A percentile compares a stretch with the other conserved stretches of the same genome.
Conservation (phyloP, 768 basidiomycete species). For the Russula vinacea region DNA sequence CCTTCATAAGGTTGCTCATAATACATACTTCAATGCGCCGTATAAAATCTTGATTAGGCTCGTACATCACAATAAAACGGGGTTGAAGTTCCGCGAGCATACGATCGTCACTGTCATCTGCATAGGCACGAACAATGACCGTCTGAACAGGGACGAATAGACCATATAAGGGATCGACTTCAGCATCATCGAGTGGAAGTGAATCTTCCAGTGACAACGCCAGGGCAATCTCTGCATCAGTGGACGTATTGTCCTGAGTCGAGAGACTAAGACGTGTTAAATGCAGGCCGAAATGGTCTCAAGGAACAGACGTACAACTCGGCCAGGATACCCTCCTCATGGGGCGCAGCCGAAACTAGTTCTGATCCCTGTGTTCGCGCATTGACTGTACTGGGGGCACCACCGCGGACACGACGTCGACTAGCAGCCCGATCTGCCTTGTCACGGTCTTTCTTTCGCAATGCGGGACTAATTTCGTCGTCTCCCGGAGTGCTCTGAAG, state of each 20-base stretch:
- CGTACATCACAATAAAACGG: constrained; percentile 92
- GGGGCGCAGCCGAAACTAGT: constrained; percentile 6
- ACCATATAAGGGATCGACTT: constrained; percentile 79
- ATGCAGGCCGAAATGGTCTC: not conserved
- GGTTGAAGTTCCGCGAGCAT: constrained; percentile 84
- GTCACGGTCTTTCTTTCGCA: constrained; percentile 73
- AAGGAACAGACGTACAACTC: constrained; percentile 35
- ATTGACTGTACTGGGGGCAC: constrained; percentile 43
- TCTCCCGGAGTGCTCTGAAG: constrained; percentile 29
- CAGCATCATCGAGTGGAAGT: constrained; percentile 33
- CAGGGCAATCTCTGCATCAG: constrained; percentile 41
- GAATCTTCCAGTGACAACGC: constrained; percentile 26
- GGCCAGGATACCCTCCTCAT: constrained; percentile 40
- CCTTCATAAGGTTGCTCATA: not conserved
- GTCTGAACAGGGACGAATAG: constrained; percentile 74
- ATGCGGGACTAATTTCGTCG: constrained; percentile 60
- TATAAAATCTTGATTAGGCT: constrained; percentile 91
- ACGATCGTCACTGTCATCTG: constrained; percentile 89
- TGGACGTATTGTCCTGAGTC: constrained; percentile 27
- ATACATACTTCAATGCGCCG: constrained; percentile 78
- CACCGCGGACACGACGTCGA: constrained; percentile 74
- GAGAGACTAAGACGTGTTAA: constrained; percentile 19
- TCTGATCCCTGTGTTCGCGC: constrained; percentile 14
- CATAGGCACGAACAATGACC: constrained; percentile 81
- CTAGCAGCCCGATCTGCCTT: constrained; percentile 56